These are phyloP conservation scores for Fonsecaea monophora DNA, from an alignment of 2,329 filamentous ascomycete genomes.

Conservation along the genomic window DNA sequence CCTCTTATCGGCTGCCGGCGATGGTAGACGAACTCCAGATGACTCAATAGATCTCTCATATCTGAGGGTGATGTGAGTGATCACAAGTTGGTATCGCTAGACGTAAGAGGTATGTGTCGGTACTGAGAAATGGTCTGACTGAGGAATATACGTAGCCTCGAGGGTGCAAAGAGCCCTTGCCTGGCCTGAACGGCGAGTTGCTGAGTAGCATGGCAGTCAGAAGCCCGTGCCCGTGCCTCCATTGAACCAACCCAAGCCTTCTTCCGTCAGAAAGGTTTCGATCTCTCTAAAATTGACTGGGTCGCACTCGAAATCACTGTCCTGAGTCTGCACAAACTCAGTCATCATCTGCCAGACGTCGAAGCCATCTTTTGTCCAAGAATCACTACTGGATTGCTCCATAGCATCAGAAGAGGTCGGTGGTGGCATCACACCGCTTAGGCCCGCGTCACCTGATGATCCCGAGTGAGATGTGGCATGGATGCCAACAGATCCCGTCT, in stretches of 20 bases:
- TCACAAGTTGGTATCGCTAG: too few species aligned
- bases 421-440: conserved; percentile 5
- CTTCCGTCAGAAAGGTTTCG: conserved; percentile 14
- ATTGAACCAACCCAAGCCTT: conserved; percentile 21
- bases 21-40: too few species aligned
- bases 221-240: conserved; percentile 8
- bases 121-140: too few species aligned
- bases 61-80: too few species aligned
- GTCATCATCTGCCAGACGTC: conserved; percentile 24
- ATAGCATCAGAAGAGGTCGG: background rate
- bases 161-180: too few species aligned
- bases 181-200: too few species aligned
- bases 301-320: conserved; percentile 17
- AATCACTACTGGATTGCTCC: background rate
- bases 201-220: conserved; percentile 1
- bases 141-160: too few species aligned
- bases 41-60: too few species aligned
- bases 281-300: conserved; percentile 18
- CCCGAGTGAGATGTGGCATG: background rate
- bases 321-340: conserved; percentile 16
- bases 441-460: background rate
- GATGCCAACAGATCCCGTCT: background rate
- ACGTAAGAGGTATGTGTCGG: too few species aligned
- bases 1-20: too few species aligned
- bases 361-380: conserved; percentile 13